A percentile compares a stretch with the other conserved stretches of the same genome.
Evolutionary conservation across 2,329 filamentous ascomycete genomes (phyloP).

Genomic region (Alternaria brassicicola): DNA sequence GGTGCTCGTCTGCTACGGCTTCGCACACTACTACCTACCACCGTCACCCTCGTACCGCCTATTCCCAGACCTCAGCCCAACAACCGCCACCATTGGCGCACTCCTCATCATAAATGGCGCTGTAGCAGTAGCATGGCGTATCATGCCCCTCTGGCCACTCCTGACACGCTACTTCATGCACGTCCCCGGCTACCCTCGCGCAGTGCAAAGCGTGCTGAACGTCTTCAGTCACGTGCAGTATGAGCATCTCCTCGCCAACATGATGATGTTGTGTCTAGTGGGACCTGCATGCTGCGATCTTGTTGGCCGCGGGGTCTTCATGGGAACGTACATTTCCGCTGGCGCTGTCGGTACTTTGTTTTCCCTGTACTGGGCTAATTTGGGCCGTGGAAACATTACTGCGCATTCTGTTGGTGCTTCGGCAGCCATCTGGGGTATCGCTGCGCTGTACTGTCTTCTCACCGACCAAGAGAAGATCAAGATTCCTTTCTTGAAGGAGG

Average conservation of each 20-base stretch:
- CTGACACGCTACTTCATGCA: slow-evolving; percentile 67
- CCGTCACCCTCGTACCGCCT: slow-evolving; percentile 41
- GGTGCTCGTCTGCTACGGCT: slow-evolving; percentile 31
- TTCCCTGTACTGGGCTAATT: slow-evolving; percentile 43
- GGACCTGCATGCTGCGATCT: slow-evolving; percentile 57
- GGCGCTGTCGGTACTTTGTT: slow-evolving; percentile 43
- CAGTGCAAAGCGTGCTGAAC: slow-evolving; percentile 66
- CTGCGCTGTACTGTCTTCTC: slow-evolving; percentile 38
- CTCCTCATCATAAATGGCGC: slow-evolving; percentile 66
- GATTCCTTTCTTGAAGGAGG: slow-evolving; percentile 40
- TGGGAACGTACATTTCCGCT: slow-evolving; percentile 44
- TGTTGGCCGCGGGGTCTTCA: slow-evolving; percentile 43
- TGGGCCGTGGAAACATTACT: slow-evolving; percentile 35
- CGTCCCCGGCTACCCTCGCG: slow-evolving; percentile 62
- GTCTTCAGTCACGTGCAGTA: slow-evolving; percentile 72
- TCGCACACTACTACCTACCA: slow-evolving; percentile 43
- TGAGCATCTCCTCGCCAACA: slow-evolving; percentile 65
- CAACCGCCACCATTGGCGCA: slow-evolving; percentile 58
- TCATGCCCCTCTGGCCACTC: slow-evolving; percentile 68
- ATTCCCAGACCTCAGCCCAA: slow-evolving; percentile 41
- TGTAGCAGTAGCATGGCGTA: slow-evolving; percentile 65
- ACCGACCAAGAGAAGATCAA: slow-evolving; percentile 40
- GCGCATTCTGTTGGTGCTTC: slow-evolving; percentile 42
- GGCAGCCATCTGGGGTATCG: slow-evolving; percentile 45
- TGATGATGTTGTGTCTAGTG: slow-evolving; percentile 68